Base-by-base conservation (phyloP, 192 early-diverging fungal genomes). In the Mortierella alpina region DNA sequence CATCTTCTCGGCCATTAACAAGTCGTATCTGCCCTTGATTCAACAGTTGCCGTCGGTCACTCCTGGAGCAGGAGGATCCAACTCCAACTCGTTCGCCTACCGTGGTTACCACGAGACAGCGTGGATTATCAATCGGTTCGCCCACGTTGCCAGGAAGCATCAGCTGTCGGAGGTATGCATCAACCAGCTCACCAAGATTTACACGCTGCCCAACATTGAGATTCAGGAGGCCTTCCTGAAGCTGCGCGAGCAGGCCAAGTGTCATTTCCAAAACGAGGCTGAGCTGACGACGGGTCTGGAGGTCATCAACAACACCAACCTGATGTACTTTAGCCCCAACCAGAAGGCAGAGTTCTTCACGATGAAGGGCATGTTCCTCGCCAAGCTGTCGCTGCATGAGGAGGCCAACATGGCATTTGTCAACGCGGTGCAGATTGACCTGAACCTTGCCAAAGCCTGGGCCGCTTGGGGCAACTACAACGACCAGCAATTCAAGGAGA, bases 81-180 rank as follows among this genome's bases (percentile, higher is more conserved):
- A 86, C 85, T 86, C 90, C 4, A 93, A 94, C 68, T 96, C 97
- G 44, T 95, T 93, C 70, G 96, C 97, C 0, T 99, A 96, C 82
- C 92, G 97, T 20, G 98, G 98, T 23, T 97, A 97, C 83, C 98
- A 99, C 83, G 97, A 99, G 82, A 99, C 97, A 41, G 98, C 98
- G 5, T 99, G 98, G 98, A 99, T 98, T 41, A 99, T 98, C 86
- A 99, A 99, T 75, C 89, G 97, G 49, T 99, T 99, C 82, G 97
- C 98, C 6, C 95, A 97, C 56, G 94, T 98, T 45, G 96, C 97
- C 6, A 86, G 98, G 2, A 95, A 97, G 66, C 98, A 99, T 74
- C 91, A 92, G n/a, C 87, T 99, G 18, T 91, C 93, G 7, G 96
- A 98, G 51, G 97, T 99, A 12, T 98, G 97, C 80, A 93, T 96